Evolutionary conservation across 805 yeast genomes (phyloP).

Genomic region (Ogataea neopini): DNA sequence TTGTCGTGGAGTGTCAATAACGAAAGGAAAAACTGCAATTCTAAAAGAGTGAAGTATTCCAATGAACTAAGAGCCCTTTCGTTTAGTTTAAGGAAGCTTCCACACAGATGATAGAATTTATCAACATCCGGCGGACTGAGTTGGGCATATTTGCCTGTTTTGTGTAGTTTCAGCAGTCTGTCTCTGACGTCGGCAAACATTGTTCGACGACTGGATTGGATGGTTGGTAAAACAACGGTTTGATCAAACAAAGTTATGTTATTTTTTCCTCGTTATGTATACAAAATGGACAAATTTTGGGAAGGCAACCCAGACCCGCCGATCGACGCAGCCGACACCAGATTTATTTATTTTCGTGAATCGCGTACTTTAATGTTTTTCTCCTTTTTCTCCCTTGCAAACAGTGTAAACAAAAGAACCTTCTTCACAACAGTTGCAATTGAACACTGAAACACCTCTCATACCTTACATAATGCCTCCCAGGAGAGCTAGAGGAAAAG

Average conservation of each 20-base stretch:
- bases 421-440: background rate
- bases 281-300: background rate
- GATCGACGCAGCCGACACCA: background rate
- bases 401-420: conserved; percentile 2
- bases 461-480: conserved; percentile 9
- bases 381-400: background rate
- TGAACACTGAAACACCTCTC: background rate
- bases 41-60: conserved; percentile 57
- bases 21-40: conserved; percentile 68
- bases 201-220: no score
- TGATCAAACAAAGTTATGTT: no score
- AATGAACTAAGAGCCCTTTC: conserved; percentile 39
- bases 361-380: background rate
- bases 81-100: conserved; percentile 36
- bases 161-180: conserved; percentile 50
- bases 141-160: conserved; percentile 50
- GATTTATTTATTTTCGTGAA: background rate
- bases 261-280: background rate
- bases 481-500: conserved; percentile 4
- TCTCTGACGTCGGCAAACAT: conserved; percentile 22
- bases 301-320: background rate
- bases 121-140: conserved; percentile 47
- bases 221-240: no score
- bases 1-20: conserved; percentile 62
- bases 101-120: conserved; percentile 39